Conservation (phyloP, 495 filamentous ascomycete genomes). For the Daldinia loculata region DNA sequence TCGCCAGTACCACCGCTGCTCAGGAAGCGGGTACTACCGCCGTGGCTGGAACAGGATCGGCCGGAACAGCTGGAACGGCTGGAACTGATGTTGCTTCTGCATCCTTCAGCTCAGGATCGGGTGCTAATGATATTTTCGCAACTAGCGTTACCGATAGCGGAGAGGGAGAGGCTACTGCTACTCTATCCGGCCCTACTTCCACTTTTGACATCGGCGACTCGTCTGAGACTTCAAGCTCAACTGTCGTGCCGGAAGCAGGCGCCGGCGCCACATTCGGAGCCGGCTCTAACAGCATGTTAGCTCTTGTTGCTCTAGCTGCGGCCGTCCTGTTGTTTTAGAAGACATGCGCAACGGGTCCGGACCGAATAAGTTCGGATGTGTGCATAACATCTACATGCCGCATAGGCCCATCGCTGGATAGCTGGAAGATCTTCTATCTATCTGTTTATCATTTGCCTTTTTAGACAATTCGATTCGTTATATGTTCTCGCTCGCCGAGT, state of each 20-base stretch:
- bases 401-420: not conserved
- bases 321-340: constrained; percentile 24
- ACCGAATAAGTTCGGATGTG: not conserved
- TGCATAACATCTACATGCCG: not conserved
- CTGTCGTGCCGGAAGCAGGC: constrained; percentile 18
- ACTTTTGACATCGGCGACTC: constrained; percentile 35
- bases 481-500: constrained; percentile 16
- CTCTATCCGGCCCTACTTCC: constrained; percentile 37
- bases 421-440: not conserved
- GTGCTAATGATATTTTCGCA: constrained; percentile 19
- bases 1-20: not conserved
- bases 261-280: constrained; percentile 16
- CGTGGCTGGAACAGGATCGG: not conserved
- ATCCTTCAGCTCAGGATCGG: constrained; percentile 12
- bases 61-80: not conserved
- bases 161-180: constrained; percentile 32
- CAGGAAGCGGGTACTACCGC: constrained; percentile 5
- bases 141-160: constrained; percentile 19
- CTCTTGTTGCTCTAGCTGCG: constrained; percentile 31
- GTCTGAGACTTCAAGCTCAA: constrained; percentile 9
- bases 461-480: constrained; percentile 8
- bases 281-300: constrained; percentile 29
- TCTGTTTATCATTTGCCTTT: not conserved
- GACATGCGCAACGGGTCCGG: not conserved
- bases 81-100: constrained; percentile 14